These are phyloP conservation scores for Asterochloris sp. DNA, from an alignment of 139 green algal species.

Conservation along the genomic window DNA sequence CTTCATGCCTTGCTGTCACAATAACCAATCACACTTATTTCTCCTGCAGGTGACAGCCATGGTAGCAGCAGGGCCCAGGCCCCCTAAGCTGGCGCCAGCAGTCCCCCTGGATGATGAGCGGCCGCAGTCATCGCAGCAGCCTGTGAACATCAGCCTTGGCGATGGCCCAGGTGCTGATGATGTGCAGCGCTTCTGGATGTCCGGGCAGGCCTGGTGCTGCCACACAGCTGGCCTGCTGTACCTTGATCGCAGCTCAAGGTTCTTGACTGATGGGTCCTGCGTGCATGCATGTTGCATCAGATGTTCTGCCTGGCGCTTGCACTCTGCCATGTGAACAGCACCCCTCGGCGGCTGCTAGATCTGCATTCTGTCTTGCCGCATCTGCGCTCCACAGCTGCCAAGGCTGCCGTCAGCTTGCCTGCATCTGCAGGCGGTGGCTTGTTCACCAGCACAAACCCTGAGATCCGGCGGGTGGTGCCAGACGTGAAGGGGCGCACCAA, in stretches of 20 bases:
- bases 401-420: not conserved
- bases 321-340: not conserved
- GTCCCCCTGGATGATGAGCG: not conserved
- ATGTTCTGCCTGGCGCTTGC: too few species aligned
- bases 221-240: too few species aligned
- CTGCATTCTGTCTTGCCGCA: not conserved
- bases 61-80: not conserved
- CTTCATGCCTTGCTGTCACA: too few species aligned
- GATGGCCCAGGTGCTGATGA: conserved; percentile 17
- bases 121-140: conserved; percentile 12
- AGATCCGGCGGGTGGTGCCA: conserved; percentile 79
- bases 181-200: not conserved
- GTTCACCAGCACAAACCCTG: conserved; percentile 92
- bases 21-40: not conserved
- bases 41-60: not conserved
- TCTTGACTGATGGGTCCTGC: too few species aligned
- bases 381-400: not conserved
- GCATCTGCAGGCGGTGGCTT: conserved; percentile 43
- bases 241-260: too few species aligned
- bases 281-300: too few species aligned
- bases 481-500: conserved; percentile 51
- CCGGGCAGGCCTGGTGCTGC: too few species aligned
- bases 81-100: not conserved
- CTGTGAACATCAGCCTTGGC: conserved; percentile 18
- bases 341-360: not conserved